A percentile compares a stretch with the other conserved stretches of the same genome.
These are phyloP conservation scores for Ramularia collo-cygni DNA, from an alignment of 2,329 filamentous ascomycete genomes.

Conservation along the genomic window DNA sequence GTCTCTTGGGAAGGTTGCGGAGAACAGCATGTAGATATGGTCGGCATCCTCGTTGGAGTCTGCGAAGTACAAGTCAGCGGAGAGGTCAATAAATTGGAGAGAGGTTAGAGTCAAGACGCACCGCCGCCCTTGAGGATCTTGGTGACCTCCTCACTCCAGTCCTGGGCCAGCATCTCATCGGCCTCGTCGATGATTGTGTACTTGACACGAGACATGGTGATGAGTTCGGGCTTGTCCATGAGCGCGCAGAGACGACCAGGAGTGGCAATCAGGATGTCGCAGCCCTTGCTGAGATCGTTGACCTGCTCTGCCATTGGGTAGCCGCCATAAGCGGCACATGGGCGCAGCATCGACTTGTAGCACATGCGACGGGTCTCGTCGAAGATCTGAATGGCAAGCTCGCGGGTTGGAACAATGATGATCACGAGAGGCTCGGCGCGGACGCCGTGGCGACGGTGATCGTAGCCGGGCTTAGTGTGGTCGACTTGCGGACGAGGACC, in stretches of 20 bases:
- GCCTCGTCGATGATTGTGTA: constrained; percentile 87
- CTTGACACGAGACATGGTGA: constrained; percentile 70
- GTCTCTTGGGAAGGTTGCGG: constrained; percentile 81
- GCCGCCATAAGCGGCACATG: constrained; percentile 84
- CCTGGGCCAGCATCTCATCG: constrained; percentile 74
- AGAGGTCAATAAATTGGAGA: not conserved
- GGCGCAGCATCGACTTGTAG: constrained; percentile 90
- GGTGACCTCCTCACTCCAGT: constrained; percentile 71
- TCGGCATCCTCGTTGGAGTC: constrained; percentile 70
- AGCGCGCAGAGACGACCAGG: constrained; percentile 82
- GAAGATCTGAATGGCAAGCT: constrained; percentile 90
- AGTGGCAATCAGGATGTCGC: constrained; percentile 81
- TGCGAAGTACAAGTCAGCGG: constrained; percentile 20
- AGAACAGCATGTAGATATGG: constrained; percentile 74
- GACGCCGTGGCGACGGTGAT: constrained; percentile 46
- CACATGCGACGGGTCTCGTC: constrained; percentile 88
- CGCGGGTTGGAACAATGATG: constrained; percentile 77
- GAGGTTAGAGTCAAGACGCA: constrained; percentile 43
- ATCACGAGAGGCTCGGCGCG: constrained; percentile 83
- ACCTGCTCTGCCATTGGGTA: constrained; percentile 64
- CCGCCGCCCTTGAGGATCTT: constrained; percentile 75
- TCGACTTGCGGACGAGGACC: constrained; percentile 61
- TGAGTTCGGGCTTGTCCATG: constrained; percentile 60
- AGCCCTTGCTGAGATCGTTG: constrained; percentile 69
- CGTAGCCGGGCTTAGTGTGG: constrained; percentile 37